Evolutionary conservation across 768 basidiomycete genomes (phyloP), one percentile per base, ranked within the genome.

Genomic region (Collybia mongolica): DNA sequence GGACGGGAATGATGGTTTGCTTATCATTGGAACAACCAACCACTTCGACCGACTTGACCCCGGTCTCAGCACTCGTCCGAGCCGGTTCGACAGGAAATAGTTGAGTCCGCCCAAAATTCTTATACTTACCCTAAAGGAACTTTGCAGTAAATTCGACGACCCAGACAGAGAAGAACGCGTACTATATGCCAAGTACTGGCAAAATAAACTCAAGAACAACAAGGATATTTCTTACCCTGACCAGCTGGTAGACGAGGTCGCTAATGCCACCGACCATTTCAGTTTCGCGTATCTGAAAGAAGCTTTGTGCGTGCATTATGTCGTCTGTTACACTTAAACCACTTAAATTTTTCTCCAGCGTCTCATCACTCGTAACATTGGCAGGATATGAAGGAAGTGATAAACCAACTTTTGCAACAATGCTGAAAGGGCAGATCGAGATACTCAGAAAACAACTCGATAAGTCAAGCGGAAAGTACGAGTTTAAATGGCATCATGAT

Each of bases 211-310:
- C 46, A 64, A 71, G 49, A 58, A 65, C 61, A 92, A 89, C 67
- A 66, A 80, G 43, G 69, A 75, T 12, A 75, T 93, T 54, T 65
- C 70, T 3, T 92, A 90, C 71, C 82, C 91, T 0, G 84, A 90
- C 55, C 54, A 69, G 11, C 73, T 93, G 26, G 73, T 84, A 15
- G 65, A 77, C 9, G 77, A 82, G 54, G 70, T 89, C 22, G 88
- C 84, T 5, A 67, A 74, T 8, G 46, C 67, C 51, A 93, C 90
- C 0, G 71, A 76, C 26, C 70, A 73, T 24, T 93, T 93, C 71
- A 89, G 86, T 57, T 93, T 93, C 63, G 90, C 92, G 0, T 93
- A 91, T 65, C 72, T 94, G 59, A 93, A 95, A 64, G 92, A 93
- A 66, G 89, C 82, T 2, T 93, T 93, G 91, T 93, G 62, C 53